Percentiles rank a stretch among this genome's conserved stretches.
Conservation (phyloP, 2,329 filamentous ascomycete species). For the Trichoderma arundinaceum region DNA sequence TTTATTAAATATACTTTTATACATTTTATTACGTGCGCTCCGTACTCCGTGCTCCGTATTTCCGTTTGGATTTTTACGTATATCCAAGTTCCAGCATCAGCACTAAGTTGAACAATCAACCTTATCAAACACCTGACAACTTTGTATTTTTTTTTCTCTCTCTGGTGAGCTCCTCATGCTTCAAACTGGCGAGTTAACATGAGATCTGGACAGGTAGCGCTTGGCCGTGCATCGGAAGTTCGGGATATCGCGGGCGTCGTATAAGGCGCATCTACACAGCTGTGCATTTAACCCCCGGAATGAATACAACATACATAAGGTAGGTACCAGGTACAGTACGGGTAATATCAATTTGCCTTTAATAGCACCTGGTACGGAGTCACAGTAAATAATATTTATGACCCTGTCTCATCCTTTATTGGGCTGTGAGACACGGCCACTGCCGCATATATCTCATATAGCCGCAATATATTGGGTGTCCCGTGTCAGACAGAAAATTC, state of each 20-base stretch:
- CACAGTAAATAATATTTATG: no score
- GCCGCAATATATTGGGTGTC: conserved; percentile 8
- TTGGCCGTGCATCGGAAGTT: not conserved
- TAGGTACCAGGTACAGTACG: not conserved
- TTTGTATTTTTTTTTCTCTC: not conserved
- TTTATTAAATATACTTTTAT: not conserved
- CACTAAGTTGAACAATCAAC: not conserved
- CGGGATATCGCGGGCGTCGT: not conserved
- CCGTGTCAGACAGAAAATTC: not conserved
- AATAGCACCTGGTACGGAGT: no score
- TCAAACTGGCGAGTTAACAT: not conserved
- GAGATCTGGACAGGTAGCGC: conserved; percentile 5
- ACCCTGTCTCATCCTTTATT: not conserved
- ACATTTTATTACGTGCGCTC: not conserved
- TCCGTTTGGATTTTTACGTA: not conserved
- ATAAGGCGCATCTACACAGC: not conserved
- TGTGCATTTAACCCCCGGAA: conserved; percentile 14
- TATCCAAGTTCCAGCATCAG: not conserved
- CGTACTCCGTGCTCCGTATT: no score
- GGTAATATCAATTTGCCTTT: not conserved
- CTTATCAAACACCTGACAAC: not conserved
- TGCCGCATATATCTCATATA: conserved; percentile 1
- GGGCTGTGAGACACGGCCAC: not conserved
- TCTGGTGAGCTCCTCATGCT: no score
- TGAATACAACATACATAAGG: not conserved